These are phyloP conservation scores for Sphagnum magellanicum DNA, from an alignment of 228 moss, liverwort and hornwort genomes.

Conservation along the genomic window DNA sequence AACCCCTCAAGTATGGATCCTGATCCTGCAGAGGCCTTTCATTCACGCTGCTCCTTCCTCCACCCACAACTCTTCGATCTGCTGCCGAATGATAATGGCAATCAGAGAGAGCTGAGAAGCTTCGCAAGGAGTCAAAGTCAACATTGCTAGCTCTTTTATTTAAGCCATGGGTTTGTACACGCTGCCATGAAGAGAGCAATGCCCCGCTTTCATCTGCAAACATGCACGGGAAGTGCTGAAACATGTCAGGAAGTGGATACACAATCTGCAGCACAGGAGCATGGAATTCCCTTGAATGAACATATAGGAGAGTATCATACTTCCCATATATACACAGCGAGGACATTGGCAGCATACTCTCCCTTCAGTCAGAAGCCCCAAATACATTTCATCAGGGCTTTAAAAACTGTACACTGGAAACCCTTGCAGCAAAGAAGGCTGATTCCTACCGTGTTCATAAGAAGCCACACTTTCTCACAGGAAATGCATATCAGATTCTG, in stretches of 20 bases:
- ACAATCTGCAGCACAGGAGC: no score
- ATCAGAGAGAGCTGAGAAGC: slow-evolving; percentile 54
- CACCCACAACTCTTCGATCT: slow-evolving; percentile 50
- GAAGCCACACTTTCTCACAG: no score
- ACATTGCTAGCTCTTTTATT: slow-evolving; percentile 36
- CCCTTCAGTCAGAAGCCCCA: no score
- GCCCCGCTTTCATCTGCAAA: slow-evolving; percentile 73
- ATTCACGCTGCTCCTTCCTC: slow-evolving; percentile 44
- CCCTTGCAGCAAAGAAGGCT: no score
- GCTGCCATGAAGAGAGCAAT: slow-evolving; percentile 64
- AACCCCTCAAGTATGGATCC: slow-evolving; percentile 71
- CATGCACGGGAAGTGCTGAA: background rate
- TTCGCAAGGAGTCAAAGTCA: slow-evolving; percentile 70
- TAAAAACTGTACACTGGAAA: no score
- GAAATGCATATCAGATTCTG: no score
- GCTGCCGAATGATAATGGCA: slow-evolving; percentile 67
- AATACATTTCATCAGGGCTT: no score
- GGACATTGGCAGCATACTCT: no score
- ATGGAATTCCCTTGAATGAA: no score
- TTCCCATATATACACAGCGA: background rate
- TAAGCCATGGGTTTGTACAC: slow-evolving; percentile 52
- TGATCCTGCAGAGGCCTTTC: slow-evolving; percentile 67
- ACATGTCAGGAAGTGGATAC: no score
- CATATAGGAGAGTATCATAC: no score
- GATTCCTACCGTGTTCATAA: no score